Percentiles rank a stretch among this genome's conserved stretches.
Evolutionary conservation across 176 grass and related monocot genomes (phyloP).

Genomic region (Aegilops longissima): DNA sequence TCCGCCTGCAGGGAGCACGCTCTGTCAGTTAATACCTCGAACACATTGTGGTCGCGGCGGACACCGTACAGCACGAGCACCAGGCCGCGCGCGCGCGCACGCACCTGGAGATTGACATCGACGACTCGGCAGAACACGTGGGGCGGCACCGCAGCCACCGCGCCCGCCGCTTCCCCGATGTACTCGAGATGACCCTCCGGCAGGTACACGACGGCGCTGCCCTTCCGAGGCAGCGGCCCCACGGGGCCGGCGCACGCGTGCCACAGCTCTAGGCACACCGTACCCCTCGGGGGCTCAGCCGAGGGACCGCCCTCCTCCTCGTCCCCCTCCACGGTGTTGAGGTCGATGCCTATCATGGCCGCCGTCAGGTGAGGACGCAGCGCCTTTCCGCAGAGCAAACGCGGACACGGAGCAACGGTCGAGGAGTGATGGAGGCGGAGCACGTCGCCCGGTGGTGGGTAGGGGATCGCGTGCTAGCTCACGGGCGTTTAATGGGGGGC

Average conservation of each 20-base stretch:
- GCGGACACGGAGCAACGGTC: background rate
- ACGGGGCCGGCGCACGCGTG: constrained; percentile 80
- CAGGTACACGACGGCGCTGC: constrained; percentile 71
- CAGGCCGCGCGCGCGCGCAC: constrained; percentile 21
- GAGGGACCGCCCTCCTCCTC: constrained; percentile 41
- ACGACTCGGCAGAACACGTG: constrained; percentile 87
- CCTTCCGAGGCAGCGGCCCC: constrained; percentile 51
- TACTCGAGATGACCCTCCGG: constrained; percentile 74
- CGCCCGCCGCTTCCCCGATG: background rate
- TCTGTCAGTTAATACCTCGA: constrained; percentile 11
- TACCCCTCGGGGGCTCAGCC: background rate
- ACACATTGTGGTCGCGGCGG: constrained; percentile 15
- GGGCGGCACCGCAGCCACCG: constrained; percentile 35
- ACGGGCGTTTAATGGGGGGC: background rate
- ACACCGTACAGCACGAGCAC: background rate
- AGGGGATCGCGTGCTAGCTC: background rate
- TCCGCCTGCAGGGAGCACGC: constrained; percentile 56
- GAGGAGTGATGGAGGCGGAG: constrained; percentile 25
- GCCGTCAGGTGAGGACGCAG: background rate
- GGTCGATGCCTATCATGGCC: constrained; percentile 55
- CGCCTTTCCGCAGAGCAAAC: background rate
- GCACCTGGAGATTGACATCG: constrained; percentile 78
- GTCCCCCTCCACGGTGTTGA: constrained; percentile 79
- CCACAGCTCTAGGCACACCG: constrained; percentile 77
- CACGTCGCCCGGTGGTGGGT: background rate